Percentiles rank a stretch among this genome's conserved stretches.
Conservation (phyloP, 495 filamentous ascomycete species). For the Coniosporium apollinis region DNA sequence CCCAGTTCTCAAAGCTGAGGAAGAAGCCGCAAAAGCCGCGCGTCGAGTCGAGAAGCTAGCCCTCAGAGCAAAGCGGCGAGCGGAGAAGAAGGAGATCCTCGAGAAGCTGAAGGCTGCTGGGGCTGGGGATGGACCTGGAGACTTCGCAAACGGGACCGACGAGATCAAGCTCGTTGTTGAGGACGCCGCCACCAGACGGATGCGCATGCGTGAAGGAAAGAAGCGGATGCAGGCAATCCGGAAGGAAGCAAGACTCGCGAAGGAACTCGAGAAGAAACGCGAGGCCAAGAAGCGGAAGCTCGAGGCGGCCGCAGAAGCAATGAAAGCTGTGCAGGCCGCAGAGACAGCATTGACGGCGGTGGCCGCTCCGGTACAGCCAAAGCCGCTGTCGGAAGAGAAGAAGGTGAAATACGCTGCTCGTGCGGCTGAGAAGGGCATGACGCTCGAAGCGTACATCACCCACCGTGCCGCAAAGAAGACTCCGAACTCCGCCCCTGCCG, state of each 20-base stretch:
- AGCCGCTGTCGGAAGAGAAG: neutral
- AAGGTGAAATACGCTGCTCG: conserved; percentile 5
- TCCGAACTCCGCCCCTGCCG: conserved; percentile 1
- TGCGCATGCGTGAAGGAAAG: conserved; percentile 1
- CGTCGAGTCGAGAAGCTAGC: too few relatives aligned
- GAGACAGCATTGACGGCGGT: neutral
- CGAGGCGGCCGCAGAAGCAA: neutral
- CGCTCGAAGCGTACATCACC: conserved; percentile 13
- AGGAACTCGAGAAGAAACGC: neutral
- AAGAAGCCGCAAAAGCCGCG: too few relatives aligned
- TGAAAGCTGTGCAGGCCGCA: neutral
- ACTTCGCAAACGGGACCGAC: neutral
- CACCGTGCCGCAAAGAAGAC: conserved; percentile 11
- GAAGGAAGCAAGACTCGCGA: conserved; percentile 5
- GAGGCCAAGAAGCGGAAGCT: neutral
- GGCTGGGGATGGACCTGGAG: conserved; percentile 1
- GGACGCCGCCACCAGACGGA: neutral
- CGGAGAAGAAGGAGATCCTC: too few relatives aligned
- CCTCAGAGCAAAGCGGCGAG: too few relatives aligned
- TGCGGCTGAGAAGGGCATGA: conserved; percentile 8
- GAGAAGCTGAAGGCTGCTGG: conserved; percentile 4
- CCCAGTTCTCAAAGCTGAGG: too few relatives aligned
- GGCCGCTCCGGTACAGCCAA: neutral
- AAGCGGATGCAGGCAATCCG: neutral
- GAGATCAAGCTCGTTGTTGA: too few relatives aligned